These are phyloP conservation scores for Thelonectria blattea DNA, from an alignment of 2,329 filamentous ascomycete species.

Conservation along the genomic window DNA sequence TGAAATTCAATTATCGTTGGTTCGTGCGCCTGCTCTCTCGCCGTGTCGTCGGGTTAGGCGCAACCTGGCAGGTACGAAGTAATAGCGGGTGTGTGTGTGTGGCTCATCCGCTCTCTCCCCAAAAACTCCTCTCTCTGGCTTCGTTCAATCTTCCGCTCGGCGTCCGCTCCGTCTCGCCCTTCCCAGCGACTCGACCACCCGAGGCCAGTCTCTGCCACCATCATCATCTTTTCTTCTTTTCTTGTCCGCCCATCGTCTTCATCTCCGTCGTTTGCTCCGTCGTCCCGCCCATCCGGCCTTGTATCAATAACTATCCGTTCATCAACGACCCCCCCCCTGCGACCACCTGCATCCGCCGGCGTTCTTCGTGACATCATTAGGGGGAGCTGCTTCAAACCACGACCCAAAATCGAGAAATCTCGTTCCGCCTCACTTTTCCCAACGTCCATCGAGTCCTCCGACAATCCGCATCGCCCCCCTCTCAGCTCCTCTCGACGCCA, in stretches of 20 bases:
- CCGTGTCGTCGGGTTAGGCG: constrained; percentile 33
- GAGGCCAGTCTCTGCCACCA: constrained; percentile 22
- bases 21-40: constrained; percentile 32
- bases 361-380: constrained; percentile 40
- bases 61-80: constrained; percentile 13
- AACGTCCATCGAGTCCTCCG: constrained; percentile 18
- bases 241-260: constrained; percentile 12
- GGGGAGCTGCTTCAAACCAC: constrained; percentile 28
- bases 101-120: constrained; percentile 23
- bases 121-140: constrained; percentile 26
- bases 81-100: constrained; percentile 9
- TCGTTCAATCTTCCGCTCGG: constrained; percentile 36
- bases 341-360: constrained; percentile 28
- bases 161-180: constrained; percentile 32
- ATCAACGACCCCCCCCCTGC: constrained; percentile 11
- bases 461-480: constrained; percentile 17
- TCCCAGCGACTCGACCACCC: constrained; percentile 24
- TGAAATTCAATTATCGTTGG: constrained; percentile 30
- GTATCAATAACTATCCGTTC: constrained; percentile 21
- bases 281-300: constrained; percentile 28
- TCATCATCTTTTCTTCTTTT: constrained; percentile 16
- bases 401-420: constrained; percentile 13
- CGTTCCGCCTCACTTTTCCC: constrained; percentile 16
- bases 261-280: constrained; percentile 10
- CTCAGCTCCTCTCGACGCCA: constrained; percentile 17